These are phyloP conservation scores for Scheffersomyces coipomensis DNA, from an alignment of 805 yeast species.

Conservation along the genomic window DNA sequence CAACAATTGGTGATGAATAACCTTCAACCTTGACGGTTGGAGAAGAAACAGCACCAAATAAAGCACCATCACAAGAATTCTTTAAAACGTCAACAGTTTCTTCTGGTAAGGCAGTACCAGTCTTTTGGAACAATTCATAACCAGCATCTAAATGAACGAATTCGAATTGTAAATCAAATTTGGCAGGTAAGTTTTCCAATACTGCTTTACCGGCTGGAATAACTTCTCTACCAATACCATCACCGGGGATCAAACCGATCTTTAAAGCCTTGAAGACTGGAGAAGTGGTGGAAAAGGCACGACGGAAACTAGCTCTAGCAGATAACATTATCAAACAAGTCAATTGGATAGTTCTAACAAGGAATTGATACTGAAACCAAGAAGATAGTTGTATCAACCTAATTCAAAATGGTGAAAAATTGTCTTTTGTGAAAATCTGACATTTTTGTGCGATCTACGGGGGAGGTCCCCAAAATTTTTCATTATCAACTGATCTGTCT, in stretches of 20 bases:
- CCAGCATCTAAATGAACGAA: conserved; percentile 92
- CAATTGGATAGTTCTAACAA: no score
- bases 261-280: conserved; percentile 32
- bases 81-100: conserved; percentile 79
- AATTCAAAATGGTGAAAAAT: no score
- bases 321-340: conserved; percentile 17
- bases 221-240: conserved; percentile 97
- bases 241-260: conserved; percentile 88
- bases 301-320: conserved; percentile 20
- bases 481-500: not conserved
- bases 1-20: conserved; percentile 97
- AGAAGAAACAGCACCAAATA: conserved; percentile 96
- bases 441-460: not conserved
- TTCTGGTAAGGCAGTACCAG: conserved; percentile 96
- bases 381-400: no score
- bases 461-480: not conserved
- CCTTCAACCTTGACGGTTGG: conserved; percentile 94
- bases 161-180: conserved; percentile 74
- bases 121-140: conserved; percentile 85
- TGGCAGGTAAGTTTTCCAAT: conserved; percentile 76
- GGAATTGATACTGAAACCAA: no score
- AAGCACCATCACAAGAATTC: conserved; percentile 90
- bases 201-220: conserved; percentile 94
- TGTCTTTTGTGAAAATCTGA: no score
- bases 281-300: conserved; percentile 31